These are phyloP conservation scores for Nidula niveotomentosa DNA, from an alignment of 1,284 basidiomycete genomes.

Conservation along the genomic window DNA sequence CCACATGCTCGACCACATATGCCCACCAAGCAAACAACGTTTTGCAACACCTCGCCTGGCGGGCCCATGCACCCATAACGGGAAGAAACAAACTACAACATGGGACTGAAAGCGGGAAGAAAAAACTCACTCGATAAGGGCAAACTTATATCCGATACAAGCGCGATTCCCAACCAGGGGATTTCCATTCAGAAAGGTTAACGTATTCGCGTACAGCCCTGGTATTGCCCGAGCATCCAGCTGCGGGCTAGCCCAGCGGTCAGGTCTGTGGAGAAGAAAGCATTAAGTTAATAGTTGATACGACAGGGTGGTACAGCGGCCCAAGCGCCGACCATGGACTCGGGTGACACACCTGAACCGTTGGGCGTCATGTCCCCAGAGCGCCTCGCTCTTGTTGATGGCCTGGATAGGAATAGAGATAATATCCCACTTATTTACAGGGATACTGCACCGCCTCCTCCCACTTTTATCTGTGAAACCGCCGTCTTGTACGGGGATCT, in stretches of 20 bases:
- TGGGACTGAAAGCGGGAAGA: conserved; percentile 1
- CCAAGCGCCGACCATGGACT: conserved; percentile 4
- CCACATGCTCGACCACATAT: neutral
- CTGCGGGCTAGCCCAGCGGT: conserved; percentile 52
- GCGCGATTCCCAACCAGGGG: conserved; percentile 56
- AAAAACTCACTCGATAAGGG: conserved; percentile 61
- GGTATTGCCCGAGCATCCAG: conserved; percentile 43
- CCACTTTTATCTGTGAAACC: conserved; percentile 28
- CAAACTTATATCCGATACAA: conserved; percentile 75
- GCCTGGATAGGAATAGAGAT: conserved; percentile 63
- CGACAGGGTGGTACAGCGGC: conserved; percentile 6
- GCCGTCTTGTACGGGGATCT: conserved; percentile 50
- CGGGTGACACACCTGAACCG: conserved; percentile 50
- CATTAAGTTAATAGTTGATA: conserved; percentile 18
- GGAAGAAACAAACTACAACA: neutral
- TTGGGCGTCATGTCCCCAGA: conserved; percentile 73
- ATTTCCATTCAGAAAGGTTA: conserved; percentile 65
- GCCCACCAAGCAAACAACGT: neutral
- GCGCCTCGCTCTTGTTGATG: conserved; percentile 55
- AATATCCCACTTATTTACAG: conserved; percentile 54
- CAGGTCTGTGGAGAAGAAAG: conserved; percentile 41
- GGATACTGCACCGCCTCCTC: conserved; percentile 27
- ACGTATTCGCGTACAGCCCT: conserved; percentile 60
- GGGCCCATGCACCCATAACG: neutral
- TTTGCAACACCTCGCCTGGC: neutral